Evolutionary conservation across 306 rosid genomes (phyloP), one percentile per base, ranked within the genome.

Genomic region (Pyrus bretschneideri): DNA sequence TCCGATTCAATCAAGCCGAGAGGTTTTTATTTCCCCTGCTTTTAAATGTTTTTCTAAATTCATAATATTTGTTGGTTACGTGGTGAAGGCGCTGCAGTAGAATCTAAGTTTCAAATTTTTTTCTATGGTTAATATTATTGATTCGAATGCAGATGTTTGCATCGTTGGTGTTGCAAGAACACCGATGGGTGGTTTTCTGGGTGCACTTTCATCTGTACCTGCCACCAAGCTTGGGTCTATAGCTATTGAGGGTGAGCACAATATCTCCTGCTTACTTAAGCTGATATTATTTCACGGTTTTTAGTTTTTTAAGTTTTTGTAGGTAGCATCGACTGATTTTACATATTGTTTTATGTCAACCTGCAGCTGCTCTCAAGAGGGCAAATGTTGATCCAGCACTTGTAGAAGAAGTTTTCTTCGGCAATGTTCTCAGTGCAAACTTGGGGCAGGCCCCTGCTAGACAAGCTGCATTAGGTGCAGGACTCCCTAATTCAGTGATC

Each of bases 391-490:
- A 93, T 88, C 90, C 99, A 40, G 81, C 96, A 75, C 90, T 87
- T 75, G 99, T 96, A 3, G 79, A 96, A 87, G 99, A 96, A 88
- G 98, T 96, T 63, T 65, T 81, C 86, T 96, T 96, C 25, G 98
- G 98, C 81, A 96, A 96, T 72, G 99, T 96, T 78, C 93, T 96
- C 69, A 93, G 96, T 81, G 99, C 99, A 64, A 96, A 96, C 84
- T 87, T 96, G 85, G 99, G 99, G 67, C 98, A 96, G 88, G 98
- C 99, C 81, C 99, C 99, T 0, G 99, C 99, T 60, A 91, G 99
- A 76, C 99, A 96, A 78, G 99, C 99, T 82, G 98, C 99, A 68
- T 58, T 96, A 46, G 98, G 98, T 75, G 98, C 99, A 76, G 99
- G 98, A 88, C 79, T 96, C 72, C 89, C 98, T 11, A 85, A 89